These are phyloP conservation scores for Citeromyces hawaiiensis DNA, from an alignment of 1,139 yeast genomes.

Conservation along the genomic window DNA sequence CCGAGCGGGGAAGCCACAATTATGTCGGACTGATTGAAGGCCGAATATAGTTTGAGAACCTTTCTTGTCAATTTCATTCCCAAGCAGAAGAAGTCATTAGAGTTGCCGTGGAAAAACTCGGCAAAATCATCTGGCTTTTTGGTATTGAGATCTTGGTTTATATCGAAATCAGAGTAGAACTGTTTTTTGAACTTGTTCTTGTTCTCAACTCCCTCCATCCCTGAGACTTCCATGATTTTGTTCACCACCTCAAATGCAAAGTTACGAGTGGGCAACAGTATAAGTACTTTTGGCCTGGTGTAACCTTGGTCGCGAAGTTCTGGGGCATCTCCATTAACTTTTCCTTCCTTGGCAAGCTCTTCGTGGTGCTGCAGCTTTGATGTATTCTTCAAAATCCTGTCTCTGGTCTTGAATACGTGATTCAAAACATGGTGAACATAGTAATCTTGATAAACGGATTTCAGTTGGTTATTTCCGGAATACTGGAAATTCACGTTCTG, in stretches of 20 bases:
- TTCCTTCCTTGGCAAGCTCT: conserved; percentile 29
- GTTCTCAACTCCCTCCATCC: conserved; percentile 68
- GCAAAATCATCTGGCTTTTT: conserved; percentile 83
- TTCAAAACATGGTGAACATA: conserved; percentile 66
- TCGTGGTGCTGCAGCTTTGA: conserved; percentile 33
- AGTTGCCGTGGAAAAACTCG: conserved; percentile 73
- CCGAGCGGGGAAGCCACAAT: conserved; percentile 92
- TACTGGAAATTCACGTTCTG: conserved; percentile 61
- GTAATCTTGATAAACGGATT: conserved; percentile 41
- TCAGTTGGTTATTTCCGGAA: conserved; percentile 25
- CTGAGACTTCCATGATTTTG: conserved; percentile 47
- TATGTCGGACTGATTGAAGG: conserved; percentile 76
- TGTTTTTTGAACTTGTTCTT: conserved; percentile 62
- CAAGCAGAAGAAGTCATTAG: conserved; percentile 81
- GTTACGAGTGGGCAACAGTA: conserved; percentile 76
- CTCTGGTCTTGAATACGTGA: conserved; percentile 80
- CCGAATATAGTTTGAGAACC: conserved; percentile 69
- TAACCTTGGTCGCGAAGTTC: conserved; percentile 82
- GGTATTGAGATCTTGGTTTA: conserved; percentile 19
- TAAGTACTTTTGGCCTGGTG: conserved; percentile 80
- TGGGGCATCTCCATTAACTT: conserved; percentile 25
- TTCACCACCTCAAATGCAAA: conserved; percentile 63
- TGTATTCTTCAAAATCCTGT: conserved; percentile 64
- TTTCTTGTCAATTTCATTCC: conserved; percentile 88
- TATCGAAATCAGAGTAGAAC: conserved; percentile 43